Evolutionary conservation across 345 rosid genomes (phyloP).

Genomic region (Citrus maxima): DNA sequence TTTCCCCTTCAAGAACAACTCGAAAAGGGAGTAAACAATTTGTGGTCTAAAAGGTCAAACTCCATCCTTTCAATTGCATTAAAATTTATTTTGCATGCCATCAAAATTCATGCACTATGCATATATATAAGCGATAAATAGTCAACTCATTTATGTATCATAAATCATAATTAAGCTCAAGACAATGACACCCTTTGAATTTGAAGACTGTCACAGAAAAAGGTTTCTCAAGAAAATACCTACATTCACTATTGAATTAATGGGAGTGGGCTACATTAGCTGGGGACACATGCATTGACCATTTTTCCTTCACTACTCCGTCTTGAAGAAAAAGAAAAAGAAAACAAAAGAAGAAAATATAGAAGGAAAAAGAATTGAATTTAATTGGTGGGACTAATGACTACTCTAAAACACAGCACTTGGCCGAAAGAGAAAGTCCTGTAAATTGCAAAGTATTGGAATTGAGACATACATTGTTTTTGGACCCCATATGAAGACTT

Average conservation of each 20-base stretch:
- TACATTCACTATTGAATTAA: background rate
- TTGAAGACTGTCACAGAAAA: background rate
- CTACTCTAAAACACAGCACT: background rate
- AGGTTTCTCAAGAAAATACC: background rate
- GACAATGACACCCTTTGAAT: slow-evolving; percentile 7
- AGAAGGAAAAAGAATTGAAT: background rate
- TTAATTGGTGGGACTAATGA: slow-evolving; percentile 4
- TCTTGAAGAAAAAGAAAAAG: background rate
- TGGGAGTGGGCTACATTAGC: background rate
- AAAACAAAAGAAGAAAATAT: background rate
- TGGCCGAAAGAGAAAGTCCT: slow-evolving; percentile 11
- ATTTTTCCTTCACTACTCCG: background rate
- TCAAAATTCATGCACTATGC: background rate
- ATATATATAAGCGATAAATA: background rate
- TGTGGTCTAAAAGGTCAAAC: background rate
- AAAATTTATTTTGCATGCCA: background rate
- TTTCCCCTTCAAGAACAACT: background rate
- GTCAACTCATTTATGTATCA: background rate
- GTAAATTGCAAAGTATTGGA: background rate
- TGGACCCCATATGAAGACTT: slow-evolving; percentile 25
- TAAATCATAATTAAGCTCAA: background rate
- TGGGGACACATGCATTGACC: background rate
- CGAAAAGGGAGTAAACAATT: background rate
- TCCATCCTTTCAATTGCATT: background rate
- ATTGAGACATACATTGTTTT: background rate